Conservation (phyloP, 164 flowering plant species). For the Kingdonia uniflora region DNA sequence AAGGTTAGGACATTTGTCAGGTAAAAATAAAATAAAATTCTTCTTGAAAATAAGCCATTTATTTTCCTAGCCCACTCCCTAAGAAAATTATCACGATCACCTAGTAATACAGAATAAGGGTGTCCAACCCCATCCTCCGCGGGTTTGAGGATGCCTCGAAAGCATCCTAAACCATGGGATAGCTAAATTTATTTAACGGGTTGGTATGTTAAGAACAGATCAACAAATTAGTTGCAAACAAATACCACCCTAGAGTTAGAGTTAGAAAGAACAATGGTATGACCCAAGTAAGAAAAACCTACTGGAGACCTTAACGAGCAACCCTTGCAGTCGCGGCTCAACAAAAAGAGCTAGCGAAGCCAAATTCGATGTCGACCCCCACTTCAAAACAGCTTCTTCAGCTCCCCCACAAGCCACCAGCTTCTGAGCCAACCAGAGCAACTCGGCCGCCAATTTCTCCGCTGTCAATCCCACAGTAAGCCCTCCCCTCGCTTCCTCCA, state of each 20-base stretch:
- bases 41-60: not conserved
- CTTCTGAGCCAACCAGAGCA: slow-evolving; percentile 68
- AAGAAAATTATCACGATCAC: too few species aligned
- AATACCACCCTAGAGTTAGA: too few species aligned
- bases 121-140: too few species aligned
- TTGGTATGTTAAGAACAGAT: too few species aligned
- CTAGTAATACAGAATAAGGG: too few species aligned
- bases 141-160: too few species aligned
- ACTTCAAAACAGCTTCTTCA: slow-evolving; percentile 44
- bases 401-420: slow-evolving; percentile 46
- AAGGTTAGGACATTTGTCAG: not conserved
- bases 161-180: too few species aligned
- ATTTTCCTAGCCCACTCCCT: too few species aligned
- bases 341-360: slow-evolving; percentile 51
- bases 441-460: slow-evolving; percentile 80
- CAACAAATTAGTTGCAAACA: too few species aligned
- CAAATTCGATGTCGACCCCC: slow-evolving; percentile 59
- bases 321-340: slow-evolving; percentile 57
- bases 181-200: too few species aligned
- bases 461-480: slow-evolving; percentile 20
- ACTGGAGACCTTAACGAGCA: slow-evolving; percentile 61
- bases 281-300: not conserved
- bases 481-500: not conserved
- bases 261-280: too few species aligned
- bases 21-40: not conserved